Evolutionary conservation across 2,329 filamentous ascomycete genomes (phyloP).

Genomic region (Metarhizium anisopliae): DNA sequence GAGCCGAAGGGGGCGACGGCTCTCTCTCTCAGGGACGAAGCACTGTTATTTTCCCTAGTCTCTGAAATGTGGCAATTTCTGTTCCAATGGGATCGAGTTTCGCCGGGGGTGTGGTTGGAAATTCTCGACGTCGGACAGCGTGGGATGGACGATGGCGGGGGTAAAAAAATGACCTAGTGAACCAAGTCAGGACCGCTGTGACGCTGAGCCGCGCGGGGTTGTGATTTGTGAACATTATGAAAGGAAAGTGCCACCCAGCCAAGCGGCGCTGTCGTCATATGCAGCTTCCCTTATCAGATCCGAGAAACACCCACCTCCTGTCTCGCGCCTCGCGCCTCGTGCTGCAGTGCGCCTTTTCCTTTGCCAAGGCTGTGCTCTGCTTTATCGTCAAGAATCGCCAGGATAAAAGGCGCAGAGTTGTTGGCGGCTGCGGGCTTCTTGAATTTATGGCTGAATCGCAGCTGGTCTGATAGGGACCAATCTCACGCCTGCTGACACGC

Average conservation of each 20-base stretch:
- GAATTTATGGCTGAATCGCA: no score
- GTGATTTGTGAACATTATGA: not conserved
- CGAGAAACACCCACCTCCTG: not conserved
- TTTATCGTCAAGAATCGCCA: no score
- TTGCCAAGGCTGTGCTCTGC: no score
- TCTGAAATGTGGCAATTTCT: conserved; percentile 1
- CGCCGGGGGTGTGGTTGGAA: not conserved
- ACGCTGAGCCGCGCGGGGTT: no score
- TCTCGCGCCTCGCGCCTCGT: not conserved
- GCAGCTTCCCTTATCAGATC: conserved; percentile 2
- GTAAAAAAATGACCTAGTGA: not conserved
- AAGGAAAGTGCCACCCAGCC: not conserved
- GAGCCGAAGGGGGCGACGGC: not conserved
- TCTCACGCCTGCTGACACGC: no score
- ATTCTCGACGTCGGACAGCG: not conserved
- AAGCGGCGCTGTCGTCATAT: no score
- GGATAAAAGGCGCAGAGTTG: no score
- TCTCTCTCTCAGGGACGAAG: not conserved
- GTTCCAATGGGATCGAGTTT: not conserved
- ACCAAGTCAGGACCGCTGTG: no score
- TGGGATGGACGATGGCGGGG: not conserved
- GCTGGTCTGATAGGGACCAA: no score
- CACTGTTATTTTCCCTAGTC: no score
- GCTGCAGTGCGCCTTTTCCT: no score
- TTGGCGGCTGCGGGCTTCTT: no score